Evolutionary conservation across 306 rosid species (phyloP).

Genomic region (Gastrolobium villosum): DNA sequence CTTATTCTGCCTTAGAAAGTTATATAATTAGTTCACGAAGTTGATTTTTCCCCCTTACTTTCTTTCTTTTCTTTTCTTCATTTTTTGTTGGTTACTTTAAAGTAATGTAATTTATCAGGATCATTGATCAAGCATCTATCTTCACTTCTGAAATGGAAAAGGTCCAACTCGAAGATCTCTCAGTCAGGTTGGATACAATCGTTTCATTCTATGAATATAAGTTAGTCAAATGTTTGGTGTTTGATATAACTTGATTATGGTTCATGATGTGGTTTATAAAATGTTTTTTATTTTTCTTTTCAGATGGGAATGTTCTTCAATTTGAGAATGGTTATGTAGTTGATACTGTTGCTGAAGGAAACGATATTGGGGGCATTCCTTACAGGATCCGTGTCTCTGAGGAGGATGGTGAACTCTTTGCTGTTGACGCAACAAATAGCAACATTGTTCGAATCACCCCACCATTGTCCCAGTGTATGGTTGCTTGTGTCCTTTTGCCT

Average conservation of each 20-base stretch:
- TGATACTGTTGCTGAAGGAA: slow-evolving; percentile 93
- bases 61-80: not conserved
- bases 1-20: not conserved
- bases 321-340: slow-evolving; percentile 96
- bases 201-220: too few relatives aligned
- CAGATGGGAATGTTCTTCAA: slow-evolving; percentile 91
- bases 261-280: not conserved
- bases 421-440: slow-evolving; percentile 85
- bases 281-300: slow-evolving; percentile 33
- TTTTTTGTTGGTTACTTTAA: slow-evolving; percentile 2
- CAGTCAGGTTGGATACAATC: slow-evolving; percentile 65
- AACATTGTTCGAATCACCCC: slow-evolving; percentile 91
- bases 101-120: slow-evolving; percentile 61
- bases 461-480: slow-evolving; percentile 88
- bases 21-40: too few relatives aligned
- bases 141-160: slow-evolving; percentile 85
- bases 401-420: slow-evolving; percentile 93
- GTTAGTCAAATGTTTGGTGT: too few relatives aligned
- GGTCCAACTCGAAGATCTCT: slow-evolving; percentile 76
- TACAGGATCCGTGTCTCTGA: slow-evolving; percentile 80
- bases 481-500: slow-evolving; percentile 15
- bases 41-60: too few relatives aligned
- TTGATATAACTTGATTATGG: slow-evolving; percentile 17
- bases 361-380: slow-evolving; percentile 86
- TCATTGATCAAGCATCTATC: slow-evolving; percentile 81